Conservation (phyloP, 2,329 filamentous ascomycete species). For the Aureobasidium sp. region DNA sequence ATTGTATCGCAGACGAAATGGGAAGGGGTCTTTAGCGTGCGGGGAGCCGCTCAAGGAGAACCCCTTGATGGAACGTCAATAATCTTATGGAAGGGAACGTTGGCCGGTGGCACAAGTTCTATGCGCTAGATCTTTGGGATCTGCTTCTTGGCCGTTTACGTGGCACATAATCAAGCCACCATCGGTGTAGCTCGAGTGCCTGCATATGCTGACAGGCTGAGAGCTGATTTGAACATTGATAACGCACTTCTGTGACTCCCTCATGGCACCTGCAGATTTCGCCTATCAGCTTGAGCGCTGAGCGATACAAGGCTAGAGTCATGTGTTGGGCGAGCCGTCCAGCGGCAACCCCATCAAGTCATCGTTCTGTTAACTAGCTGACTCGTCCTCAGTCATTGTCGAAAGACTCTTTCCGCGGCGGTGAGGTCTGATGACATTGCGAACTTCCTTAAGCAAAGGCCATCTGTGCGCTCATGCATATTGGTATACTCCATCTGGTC, state of each 20-base stretch:
- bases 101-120: constrained; percentile 7
- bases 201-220: constrained; percentile 5
- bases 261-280: not conserved
- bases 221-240: not conserved
- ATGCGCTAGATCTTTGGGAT: not conserved
- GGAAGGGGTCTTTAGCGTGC: not conserved
- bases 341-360: not conserved
- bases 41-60: constrained; percentile 4
- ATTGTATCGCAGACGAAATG: not conserved
- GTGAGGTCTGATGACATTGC: not conserved
- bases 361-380: not conserved
- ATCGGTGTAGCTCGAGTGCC: constrained; percentile 10
- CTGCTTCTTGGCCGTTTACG: constrained; percentile 4
- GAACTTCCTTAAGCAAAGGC: not conserved
- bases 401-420: not conserved
- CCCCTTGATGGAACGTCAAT: constrained; percentile 6
- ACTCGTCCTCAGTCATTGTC: not conserved
- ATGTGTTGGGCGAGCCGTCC: not conserved
- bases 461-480: not conserved
- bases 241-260: not conserved
- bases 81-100: not conserved
- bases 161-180: constrained; percentile 10
- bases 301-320: not conserved
- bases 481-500: not conserved
- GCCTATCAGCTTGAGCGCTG: not conserved